Conservation (phyloP, 345 rosid genomes). For the Populus euphratica region DNA sequence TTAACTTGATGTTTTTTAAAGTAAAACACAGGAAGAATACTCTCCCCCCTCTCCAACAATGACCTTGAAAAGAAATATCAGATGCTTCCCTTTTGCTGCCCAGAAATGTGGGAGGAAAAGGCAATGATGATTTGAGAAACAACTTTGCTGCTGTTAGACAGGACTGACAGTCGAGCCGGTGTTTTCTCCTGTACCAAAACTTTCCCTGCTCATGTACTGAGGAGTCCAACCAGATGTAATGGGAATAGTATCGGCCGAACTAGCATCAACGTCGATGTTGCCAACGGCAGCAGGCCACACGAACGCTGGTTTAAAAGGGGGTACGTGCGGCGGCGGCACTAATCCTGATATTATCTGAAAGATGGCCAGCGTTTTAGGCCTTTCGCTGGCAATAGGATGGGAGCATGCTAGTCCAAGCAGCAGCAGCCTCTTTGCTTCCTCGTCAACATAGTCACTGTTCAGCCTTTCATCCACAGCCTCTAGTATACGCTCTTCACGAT, state of each 20-base stretch:
- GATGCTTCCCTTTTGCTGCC: neutral
- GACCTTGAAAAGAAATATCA: too few relatives aligned
- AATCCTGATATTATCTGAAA: conserved; percentile 41
- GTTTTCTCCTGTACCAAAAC: conserved; percentile 15
- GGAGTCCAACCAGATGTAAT: conserved; percentile 44
- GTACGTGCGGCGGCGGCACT: conserved; percentile 34
- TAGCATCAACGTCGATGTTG: conserved; percentile 4
- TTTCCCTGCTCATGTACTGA: conserved; percentile 20
- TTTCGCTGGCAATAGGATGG: conserved; percentile 45
- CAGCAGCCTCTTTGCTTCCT: conserved; percentile 44
- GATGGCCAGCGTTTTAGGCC: conserved; percentile 44
- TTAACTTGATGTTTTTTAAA: too few relatives aligned
- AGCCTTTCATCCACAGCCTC: conserved; percentile 51
- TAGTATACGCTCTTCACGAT: conserved; percentile 39
- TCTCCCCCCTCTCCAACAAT: neutral
- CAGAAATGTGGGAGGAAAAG: neutral
- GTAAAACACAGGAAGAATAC: too few relatives aligned
- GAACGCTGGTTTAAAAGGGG: conserved; percentile 48
- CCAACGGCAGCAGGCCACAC: conserved; percentile 39
- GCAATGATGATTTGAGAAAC: neutral
- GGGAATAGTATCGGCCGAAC: conserved; percentile 25
- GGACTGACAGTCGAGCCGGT: conserved; percentile 19
- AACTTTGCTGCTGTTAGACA: neutral
- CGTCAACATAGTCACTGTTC: conserved; percentile 24
- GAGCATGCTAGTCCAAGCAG: conserved; percentile 48